Base-by-base conservation (phyloP, 1,139 yeast species). In the Scheffersomyces insectosa region DNA sequence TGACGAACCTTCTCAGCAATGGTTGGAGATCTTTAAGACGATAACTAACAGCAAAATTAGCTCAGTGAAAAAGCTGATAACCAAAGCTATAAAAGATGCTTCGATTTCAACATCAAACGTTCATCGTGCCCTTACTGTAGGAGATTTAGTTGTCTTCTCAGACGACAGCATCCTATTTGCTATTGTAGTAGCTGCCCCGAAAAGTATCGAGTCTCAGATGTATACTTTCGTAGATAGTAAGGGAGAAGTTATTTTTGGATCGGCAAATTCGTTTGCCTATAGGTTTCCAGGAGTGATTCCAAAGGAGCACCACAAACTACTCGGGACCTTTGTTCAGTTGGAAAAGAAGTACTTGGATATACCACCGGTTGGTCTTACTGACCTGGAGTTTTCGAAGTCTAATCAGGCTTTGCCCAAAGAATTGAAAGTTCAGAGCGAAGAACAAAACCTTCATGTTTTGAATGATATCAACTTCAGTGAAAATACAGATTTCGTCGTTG, bases 201-300 rank as follows among this genome's bases (percentile, higher is more conserved):
- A 50, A 12, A 46, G 52, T 5, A 50, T 72, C 8, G 56, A 54
- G 4, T 57, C 67, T 0, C 49, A 52, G 10, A 52, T 60, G 30
- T 85, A 79, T 51, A 77, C 86, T 0, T 73, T 81, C 46, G 66
- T 82, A 39, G 76, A 77, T 45, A 69, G 74, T 34, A 75, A 75
- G 45, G 93, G 95, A 4, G 79, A 73, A 38, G 63, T 85, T 5
- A 55, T 68, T 1, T 82, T 75, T 62, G 75, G 76, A 1, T 65
- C 77, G 10, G 73, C 72, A 45, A 58, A 65, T n/a, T 59, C 63
- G 10, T 74, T 85, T 39, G 66, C 67, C 36, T 57, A 79, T 31
- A 66, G 90, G 42, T 64, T 85, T 9, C 90, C 91, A 1, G 59
- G 65, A 2, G 72, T 79, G 2, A 66, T 80, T 33, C 83, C 84